Conservation (phyloP, 306 rosid species). For the Vigna unguiculata region DNA sequence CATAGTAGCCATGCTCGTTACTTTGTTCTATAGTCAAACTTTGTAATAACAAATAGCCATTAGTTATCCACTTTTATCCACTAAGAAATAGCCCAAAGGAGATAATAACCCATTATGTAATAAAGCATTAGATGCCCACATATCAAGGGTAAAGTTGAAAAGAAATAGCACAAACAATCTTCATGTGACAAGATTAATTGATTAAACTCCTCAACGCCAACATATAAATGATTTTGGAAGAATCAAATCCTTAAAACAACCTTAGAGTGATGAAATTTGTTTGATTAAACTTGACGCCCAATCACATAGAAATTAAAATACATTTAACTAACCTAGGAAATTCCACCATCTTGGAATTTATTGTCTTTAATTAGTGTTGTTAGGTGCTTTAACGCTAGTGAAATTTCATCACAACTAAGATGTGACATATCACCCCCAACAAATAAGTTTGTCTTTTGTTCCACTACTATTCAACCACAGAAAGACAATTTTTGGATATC, state of each 20-base stretch:
- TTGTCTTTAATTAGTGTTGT: conserved; percentile 58
- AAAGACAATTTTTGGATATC: conserved; percentile 74
- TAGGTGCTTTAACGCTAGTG: conserved; percentile 53
- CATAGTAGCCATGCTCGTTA: too few relatives aligned
- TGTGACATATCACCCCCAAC: conserved; percentile 64
- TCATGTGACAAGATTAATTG: neutral
- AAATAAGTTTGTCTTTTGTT: conserved; percentile 59
- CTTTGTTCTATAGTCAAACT: too few relatives aligned
- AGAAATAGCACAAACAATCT: neutral
- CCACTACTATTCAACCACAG: conserved; percentile 75
- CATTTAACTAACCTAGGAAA: conserved; percentile 31
- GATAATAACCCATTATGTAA: too few relatives aligned
- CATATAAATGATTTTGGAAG: conserved; percentile 5
- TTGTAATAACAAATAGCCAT: too few relatives aligned
- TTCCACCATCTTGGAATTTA: conserved; percentile 40
- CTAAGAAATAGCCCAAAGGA: too few relatives aligned
- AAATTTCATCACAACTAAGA: conserved; percentile 55
- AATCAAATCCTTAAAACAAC: neutral
- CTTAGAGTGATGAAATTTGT: too few relatives aligned
- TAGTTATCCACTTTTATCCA: too few relatives aligned
- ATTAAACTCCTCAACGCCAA: conserved; percentile 3
- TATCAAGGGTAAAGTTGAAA: conserved; percentile 35
- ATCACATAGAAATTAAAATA: conserved; percentile 32
- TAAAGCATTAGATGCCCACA: conserved; percentile 31
- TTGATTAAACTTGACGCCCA: too few relatives aligned